Evolutionary conservation across 345 rosid genomes (phyloP).

Genomic region (Carallia brachiata): DNA sequence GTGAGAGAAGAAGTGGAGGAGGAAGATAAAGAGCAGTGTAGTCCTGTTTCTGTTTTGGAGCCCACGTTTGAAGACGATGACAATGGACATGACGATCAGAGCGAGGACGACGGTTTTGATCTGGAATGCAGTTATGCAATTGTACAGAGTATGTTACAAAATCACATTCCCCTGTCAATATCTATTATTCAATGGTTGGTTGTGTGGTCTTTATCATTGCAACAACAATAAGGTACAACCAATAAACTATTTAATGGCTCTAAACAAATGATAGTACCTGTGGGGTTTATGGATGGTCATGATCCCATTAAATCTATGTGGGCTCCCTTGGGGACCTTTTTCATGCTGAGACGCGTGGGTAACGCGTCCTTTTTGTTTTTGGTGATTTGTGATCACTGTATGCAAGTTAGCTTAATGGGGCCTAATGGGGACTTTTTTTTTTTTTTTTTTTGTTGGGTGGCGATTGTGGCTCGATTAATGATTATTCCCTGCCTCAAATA

Average conservation of each 20-base stretch:
- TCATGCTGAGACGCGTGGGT: neutral
- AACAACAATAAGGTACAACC: neutral
- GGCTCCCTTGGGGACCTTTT: constrained; percentile 11
- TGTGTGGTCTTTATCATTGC: constrained; percentile 36
- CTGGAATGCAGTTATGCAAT: constrained; percentile 56
- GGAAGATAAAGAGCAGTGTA: constrained; percentile 81
- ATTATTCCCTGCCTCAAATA: neutral
- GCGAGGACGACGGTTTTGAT: constrained; percentile 43
- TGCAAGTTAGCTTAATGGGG: no score
- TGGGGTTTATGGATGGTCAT: constrained; percentile 6
- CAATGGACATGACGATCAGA: constrained; percentile 42
- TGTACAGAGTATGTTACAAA: constrained; percentile 66
- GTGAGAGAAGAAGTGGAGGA: constrained; percentile 34
- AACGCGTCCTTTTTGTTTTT: neutral
- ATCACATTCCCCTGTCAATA: no score
- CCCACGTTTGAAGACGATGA: constrained; percentile 78
- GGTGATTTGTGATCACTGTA: neutral
- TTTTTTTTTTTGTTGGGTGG: neutral
- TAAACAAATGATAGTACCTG: neutral
- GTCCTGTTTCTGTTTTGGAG: constrained; percentile 93
- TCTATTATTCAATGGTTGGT: constrained; percentile 18
- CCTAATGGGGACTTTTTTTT: neutral
- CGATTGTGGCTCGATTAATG: neutral
- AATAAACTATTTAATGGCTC: neutral
- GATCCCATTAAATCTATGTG: constrained; percentile 15